These are phyloP conservation scores for Picochlorum sp. DNA, from an alignment of 139 green algal species.

Conservation along the genomic window DNA sequence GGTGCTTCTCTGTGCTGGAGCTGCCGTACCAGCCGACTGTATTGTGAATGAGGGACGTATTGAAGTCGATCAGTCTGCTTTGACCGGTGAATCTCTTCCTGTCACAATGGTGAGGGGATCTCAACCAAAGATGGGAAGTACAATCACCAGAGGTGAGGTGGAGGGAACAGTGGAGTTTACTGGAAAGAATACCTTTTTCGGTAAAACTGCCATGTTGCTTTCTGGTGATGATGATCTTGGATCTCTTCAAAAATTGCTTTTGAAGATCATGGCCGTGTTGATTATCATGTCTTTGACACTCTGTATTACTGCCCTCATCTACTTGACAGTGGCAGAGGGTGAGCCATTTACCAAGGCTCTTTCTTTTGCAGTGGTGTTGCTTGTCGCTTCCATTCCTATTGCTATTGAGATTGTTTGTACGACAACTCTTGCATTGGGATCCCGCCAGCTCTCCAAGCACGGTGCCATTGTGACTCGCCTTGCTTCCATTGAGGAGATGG, in stretches of 20 bases:
- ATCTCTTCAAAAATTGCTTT: slow-evolving; percentile 68
- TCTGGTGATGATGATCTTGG: slow-evolving; percentile 43
- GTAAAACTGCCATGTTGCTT: slow-evolving; percentile 74
- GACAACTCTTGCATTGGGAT: slow-evolving; percentile 75
- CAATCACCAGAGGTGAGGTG: slow-evolving; percentile 56
- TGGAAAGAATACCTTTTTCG: slow-evolving; percentile 74
- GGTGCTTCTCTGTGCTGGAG: slow-evolving; percentile 57
- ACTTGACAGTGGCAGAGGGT: slow-evolving; percentile 41
- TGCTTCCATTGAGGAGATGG: slow-evolving; percentile 78
- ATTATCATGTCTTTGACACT: slow-evolving; percentile 53
- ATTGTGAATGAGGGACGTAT: slow-evolving; percentile 53
- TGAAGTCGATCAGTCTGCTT: slow-evolving; percentile 69
- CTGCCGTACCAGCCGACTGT: slow-evolving; percentile 67
- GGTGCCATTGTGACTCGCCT: slow-evolving; percentile 78
- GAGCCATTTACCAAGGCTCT: slow-evolving; percentile 47
- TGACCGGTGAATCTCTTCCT: slow-evolving; percentile 81
- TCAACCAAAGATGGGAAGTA: slow-evolving; percentile 78
- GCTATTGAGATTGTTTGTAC: slow-evolving; percentile 69
- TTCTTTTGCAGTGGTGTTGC: slow-evolving; percentile 67
- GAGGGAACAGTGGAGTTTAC: slow-evolving; percentile 63
- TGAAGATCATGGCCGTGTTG: slow-evolving; percentile 67
- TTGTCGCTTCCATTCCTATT: slow-evolving; percentile 67
- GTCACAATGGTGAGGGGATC: slow-evolving; percentile 64
- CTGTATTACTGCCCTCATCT: slow-evolving; percentile 52
- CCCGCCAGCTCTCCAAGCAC: slow-evolving; percentile 44